A percentile compares a stretch with the other conserved stretches of the same genome.
Conservation (phyloP, 169 alveolate species). For the Toxoplasma gondii region DNA sequence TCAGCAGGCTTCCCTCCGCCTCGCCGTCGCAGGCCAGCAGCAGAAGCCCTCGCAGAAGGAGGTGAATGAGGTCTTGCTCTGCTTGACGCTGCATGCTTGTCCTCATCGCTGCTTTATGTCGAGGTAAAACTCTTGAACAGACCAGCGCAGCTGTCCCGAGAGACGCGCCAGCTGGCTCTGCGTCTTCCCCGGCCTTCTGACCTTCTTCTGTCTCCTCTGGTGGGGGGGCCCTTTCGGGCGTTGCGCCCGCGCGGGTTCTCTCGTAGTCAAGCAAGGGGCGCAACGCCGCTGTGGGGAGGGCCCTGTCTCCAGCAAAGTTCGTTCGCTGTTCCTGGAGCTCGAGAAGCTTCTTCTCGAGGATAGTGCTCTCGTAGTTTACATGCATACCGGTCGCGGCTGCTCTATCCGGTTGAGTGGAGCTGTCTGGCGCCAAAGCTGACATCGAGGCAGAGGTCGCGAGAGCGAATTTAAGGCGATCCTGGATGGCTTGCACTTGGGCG, state of each 20-base stretch:
- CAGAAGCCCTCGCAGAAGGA: constrained; percentile 52
- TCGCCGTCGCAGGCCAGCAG: constrained; percentile 65
- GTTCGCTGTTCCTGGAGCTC: background rate
- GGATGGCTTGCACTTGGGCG: background rate
- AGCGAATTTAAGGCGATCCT: background rate
- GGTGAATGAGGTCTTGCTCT: constrained; percentile 59
- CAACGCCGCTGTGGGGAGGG: constrained; percentile 23
- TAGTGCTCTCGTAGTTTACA: background rate
- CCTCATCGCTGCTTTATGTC: constrained; percentile 54
- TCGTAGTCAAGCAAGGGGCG: constrained; percentile 16
- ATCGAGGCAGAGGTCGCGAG: background rate
- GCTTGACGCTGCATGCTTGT: constrained; percentile 48
- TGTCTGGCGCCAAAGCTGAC: background rate
- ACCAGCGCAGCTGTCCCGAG: constrained; percentile 59
- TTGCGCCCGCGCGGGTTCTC: background rate
- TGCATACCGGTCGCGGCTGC: background rate
- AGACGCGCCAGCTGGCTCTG: constrained; percentile 2
- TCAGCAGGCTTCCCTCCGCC: constrained; percentile 27
- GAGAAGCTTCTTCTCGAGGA: background rate
- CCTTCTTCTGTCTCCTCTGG: background rate
- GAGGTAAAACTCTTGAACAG: constrained; percentile 23
- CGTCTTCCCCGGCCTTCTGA: background rate
- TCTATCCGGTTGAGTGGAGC: background rate
- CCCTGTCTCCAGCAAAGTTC: constrained; percentile 12
- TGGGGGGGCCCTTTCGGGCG: background rate